Evolutionary conservation across 2,329 filamentous ascomycete species (phyloP).

Genomic region (Pseudocercospora vitis): DNA sequence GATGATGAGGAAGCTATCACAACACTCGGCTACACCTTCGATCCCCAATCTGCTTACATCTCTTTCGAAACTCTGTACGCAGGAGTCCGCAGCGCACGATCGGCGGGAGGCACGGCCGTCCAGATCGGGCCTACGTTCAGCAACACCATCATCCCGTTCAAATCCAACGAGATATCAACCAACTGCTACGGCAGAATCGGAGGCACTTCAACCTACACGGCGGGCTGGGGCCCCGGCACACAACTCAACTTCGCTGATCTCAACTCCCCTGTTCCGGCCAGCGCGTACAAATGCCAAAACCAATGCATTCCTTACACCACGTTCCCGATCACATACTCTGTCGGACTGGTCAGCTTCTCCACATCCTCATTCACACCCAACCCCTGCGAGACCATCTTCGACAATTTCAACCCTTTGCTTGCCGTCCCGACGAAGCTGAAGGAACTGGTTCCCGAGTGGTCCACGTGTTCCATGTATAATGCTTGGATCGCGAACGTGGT

Average conservation of each 20-base stretch:
- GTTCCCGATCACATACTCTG: too few relatives aligned
- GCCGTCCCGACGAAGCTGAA: slow-evolving; percentile 21
- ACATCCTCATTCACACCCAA: slow-evolving; percentile 7
- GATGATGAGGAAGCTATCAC: slow-evolving; percentile 6
- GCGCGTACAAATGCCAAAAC: slow-evolving; percentile 27
- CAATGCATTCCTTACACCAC: not conserved
- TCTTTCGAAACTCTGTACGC: slow-evolving; percentile 29
- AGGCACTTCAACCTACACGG: not conserved
- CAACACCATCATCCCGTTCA: slow-evolving; percentile 22
- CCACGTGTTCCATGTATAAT: slow-evolving; percentile 20
- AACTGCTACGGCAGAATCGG: slow-evolving; percentile 24
- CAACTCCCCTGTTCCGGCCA: slow-evolving; percentile 26
- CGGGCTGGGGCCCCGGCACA: slow-evolving; percentile 16
- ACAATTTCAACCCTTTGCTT: slow-evolving; percentile 24
- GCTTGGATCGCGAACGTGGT: slow-evolving; percentile 16
- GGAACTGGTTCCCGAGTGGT: slow-evolving; percentile 20
- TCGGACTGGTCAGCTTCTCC: not conserved
- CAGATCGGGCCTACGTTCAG: slow-evolving; percentile 24
- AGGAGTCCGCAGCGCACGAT: slow-evolving; percentile 20
- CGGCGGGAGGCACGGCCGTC: slow-evolving; percentile 2
- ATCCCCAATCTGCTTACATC: slow-evolving; percentile 24
- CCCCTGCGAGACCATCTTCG: slow-evolving; percentile 23
- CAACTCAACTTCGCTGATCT: slow-evolving; percentile 27
- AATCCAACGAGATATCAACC: slow-evolving; percentile 22
- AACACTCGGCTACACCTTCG: slow-evolving; percentile 24